Conservation (phyloP, 2,329 filamentous ascomycete species). For the Aspergillus sojae region DNA sequence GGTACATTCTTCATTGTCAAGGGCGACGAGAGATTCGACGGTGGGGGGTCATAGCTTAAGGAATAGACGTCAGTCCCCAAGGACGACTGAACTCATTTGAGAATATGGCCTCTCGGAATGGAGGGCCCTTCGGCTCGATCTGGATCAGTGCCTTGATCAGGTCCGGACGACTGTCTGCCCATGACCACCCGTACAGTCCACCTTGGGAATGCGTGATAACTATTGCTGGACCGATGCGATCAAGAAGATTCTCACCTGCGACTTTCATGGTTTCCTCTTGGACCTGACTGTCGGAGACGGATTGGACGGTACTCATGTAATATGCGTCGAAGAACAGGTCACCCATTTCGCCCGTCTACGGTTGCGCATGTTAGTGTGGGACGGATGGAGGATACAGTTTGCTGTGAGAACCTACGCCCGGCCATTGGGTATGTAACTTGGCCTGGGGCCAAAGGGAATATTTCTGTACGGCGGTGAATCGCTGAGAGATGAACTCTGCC, state of each 20-base stretch:
- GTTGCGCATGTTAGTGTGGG: not conserved
- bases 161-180: slow-evolving; percentile 51
- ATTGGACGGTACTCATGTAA: slow-evolving; percentile 24
- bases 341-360: slow-evolving; percentile 29
- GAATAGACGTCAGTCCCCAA: slow-evolving; percentile 26
- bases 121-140: slow-evolving; percentile 58
- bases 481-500: slow-evolving; percentile 27
- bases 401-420: slow-evolving; percentile 24
- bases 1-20: slow-evolving; percentile 15
- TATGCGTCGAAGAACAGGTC: slow-evolving; percentile 31
- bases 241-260: slow-evolving; percentile 25
- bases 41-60: slow-evolving; percentile 13
- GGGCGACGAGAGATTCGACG: slow-evolving; percentile 10
- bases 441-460: slow-evolving; percentile 39
- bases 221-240: slow-evolving; percentile 25
- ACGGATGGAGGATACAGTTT: not conserved
- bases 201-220: slow-evolving; percentile 55
- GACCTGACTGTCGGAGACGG: slow-evolving; percentile 12
- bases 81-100: slow-evolving; percentile 14
- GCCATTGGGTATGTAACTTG: slow-evolving; percentile 43
- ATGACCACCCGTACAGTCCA: slow-evolving; percentile 48
- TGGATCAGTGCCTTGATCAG: slow-evolving; percentile 54
- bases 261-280: slow-evolving; percentile 21
- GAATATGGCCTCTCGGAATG: slow-evolving; percentile 20
- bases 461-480: slow-evolving; percentile 36